Evolutionary conservation across 768 basidiomycete species (phyloP), one percentile per base, ranked within the genome.

Genomic region (Clitopilus hobsonii): DNA sequence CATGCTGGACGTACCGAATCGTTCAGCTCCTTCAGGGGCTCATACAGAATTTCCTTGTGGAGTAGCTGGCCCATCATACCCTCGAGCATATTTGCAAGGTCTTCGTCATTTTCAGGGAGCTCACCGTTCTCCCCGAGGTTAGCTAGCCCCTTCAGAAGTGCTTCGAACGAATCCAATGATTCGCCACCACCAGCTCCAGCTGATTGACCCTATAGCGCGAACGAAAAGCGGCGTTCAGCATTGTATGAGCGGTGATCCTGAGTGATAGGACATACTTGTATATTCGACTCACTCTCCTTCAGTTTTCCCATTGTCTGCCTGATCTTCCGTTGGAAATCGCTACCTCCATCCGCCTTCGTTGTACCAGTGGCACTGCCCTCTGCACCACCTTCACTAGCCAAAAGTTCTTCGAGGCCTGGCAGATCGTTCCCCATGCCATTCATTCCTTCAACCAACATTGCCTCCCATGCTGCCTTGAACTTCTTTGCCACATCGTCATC

Each of bases 11-110:
- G 27, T 57, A 88, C 90, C 66, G 87, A 86, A 14, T 85, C 82
- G 14, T 77, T 70, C 20, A 96, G 69, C 64, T 96, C 93, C 60
- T 89, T 90, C 55, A 95, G 65, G 0, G 94, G 93, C 45, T 93
- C 91, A 60, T 94, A 88, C n/a, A 95, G 70, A 2, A 93, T 74
- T 0, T 91, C 89, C 63, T 91, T 89, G 71, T 79, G 82, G 85
- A 92, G 85, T 23, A 93, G 74, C 67, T 87, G 82, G 20, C 78
- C 72, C 89, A 93, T 91, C 82, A 95, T 88, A 23, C 67, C 79
- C 66, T 94, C 91, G 7, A 96, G 75, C 57, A 93, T 71, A 0
- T 76, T 81, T 38, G 86, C 80, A 11, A 94, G 64, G 23, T 84
- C 81, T 0, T 76, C 75, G 1, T 83, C 81, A 24, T 70, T 66